Base-by-base conservation (phyloP, 805 yeast genomes). In the Metschnikowia cubensis region DNA sequence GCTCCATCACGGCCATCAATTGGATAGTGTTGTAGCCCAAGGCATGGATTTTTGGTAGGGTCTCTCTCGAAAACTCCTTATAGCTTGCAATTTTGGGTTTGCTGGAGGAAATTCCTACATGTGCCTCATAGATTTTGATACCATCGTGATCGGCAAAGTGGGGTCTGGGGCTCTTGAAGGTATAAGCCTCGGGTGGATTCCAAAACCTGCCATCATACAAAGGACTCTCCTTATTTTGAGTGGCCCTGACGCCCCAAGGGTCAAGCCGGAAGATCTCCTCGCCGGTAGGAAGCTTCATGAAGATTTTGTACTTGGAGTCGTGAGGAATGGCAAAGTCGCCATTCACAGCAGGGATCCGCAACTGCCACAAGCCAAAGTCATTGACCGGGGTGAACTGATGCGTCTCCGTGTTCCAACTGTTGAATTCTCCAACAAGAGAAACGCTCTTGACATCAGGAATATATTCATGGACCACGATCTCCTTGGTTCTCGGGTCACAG, bases 1-100 rank as follows among this genome's bases (percentile, higher is more conserved):
- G 99, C 69, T 92, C 99, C 99, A 92, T 92, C 40, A 92, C 80
- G 0, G 99, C 97, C 99, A 92, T 92, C 63, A 92, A 76, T 70
- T 92, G 99, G 59, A 92, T 86, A 4, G 96, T 84, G 67, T 94
- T 89, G 68, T 92, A 92, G 35, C 97, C 97, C 52, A 91, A 76
- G 54, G 85, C 81, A 58, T 82, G 83, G 58, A 92, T 88, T 41
- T 85, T 76, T n/a, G 98, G 98, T 54, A 92, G 77, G 11, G 90
- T 76, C 56, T 87, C 83, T 41, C 72, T 58, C 13, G 96, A 86
- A 66, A 92, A 92, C 65, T 92, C 95, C 56, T 80, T 83, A 68
- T 92, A 92, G 11, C 92, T 69, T 2, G 96, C 96, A 47, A 94
- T 72, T 50, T 81, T 81, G 33, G 94, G 91, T 50, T 92, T 94